These are phyloP conservation scores for Pseudogymnoascus sp. DNA, from an alignment of 2,329 filamentous ascomycete genomes.

Conservation along the genomic window DNA sequence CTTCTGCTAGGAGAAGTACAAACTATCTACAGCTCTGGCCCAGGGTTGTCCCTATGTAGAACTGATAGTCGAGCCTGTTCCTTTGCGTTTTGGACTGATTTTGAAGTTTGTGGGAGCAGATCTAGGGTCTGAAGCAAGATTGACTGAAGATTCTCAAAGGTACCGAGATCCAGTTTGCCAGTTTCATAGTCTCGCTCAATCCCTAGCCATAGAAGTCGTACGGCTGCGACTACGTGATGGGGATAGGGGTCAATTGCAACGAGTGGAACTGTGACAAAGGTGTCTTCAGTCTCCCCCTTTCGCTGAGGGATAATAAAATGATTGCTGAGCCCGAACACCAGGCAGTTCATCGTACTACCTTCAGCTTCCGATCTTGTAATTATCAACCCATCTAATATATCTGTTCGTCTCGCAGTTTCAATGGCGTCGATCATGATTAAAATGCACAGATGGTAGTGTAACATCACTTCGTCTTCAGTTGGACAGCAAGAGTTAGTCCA, in stretches of 20 bases:
- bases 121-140: constrained; percentile 23
- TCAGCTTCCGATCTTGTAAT: constrained; percentile 23
- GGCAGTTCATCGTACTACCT: constrained; percentile 22
- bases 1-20: background rate
- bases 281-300: background rate
- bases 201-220: constrained; percentile 25
- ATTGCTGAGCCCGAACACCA: constrained; percentile 26
- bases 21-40: background rate
- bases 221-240: constrained; percentile 26
- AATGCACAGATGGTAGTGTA: constrained; percentile 27
- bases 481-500: background rate
- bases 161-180: constrained; percentile 21
- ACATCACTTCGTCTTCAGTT: constrained; percentile 23
- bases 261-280: constrained; percentile 20
- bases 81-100: constrained; percentile 20
- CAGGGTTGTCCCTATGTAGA: background rate
- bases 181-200: constrained; percentile 23
- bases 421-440: constrained; percentile 25
- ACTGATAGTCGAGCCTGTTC: background rate
- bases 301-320: constrained; percentile 19
- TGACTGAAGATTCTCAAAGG: constrained; percentile 21
- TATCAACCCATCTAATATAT: constrained; percentile 22
- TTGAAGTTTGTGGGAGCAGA: constrained; percentile 27
- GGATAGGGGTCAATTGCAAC: constrained; percentile 29
- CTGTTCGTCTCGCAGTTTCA: constrained; percentile 23